phyloP scores from a whole-genome alignment of 345 rosid genomes.

The Dipteronia sinensis region DNA sequence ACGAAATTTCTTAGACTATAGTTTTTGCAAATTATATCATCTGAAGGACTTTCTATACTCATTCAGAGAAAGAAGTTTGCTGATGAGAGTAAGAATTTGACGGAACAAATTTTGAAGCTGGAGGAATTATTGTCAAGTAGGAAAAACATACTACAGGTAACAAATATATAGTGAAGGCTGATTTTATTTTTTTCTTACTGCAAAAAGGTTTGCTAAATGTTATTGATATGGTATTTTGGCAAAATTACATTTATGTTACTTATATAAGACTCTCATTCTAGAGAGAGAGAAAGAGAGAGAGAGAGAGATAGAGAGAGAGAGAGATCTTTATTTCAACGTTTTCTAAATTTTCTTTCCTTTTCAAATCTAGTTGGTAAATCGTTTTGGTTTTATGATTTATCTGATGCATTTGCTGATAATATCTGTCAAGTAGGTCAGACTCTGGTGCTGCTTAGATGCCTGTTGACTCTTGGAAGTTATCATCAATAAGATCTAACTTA shows the following conservation, averaged over 20 bases:
- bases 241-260: neutral
- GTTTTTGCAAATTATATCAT: constrained; percentile 7
- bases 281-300: no score
- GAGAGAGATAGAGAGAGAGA: neutral
- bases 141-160: constrained; percentile 78
- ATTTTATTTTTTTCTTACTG: neutral
- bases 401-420: neutral
- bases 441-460: neutral
- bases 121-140: constrained; percentile 75
- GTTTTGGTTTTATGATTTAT: neutral
- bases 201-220: neutral
- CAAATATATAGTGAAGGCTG: constrained; percentile 4
- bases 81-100: constrained; percentile 68
- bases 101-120: constrained; percentile 68
- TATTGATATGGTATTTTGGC: neutral
- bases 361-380: neutral
- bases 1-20: constrained; percentile 1
- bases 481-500: neutral
- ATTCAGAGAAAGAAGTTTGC: constrained; percentile 73
- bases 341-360: neutral
- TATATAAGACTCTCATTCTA: neutral
- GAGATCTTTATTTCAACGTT: neutral
- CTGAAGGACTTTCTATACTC: constrained; percentile 9
- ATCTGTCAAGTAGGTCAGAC: neutral
- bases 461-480: constrained; percentile 5